A percentile compares a stretch with the other conserved stretches of the same genome.
Evolutionary conservation across 1,284 basidiomycete species (phyloP).

Genomic region (Garcileccinum viscosum): DNA sequence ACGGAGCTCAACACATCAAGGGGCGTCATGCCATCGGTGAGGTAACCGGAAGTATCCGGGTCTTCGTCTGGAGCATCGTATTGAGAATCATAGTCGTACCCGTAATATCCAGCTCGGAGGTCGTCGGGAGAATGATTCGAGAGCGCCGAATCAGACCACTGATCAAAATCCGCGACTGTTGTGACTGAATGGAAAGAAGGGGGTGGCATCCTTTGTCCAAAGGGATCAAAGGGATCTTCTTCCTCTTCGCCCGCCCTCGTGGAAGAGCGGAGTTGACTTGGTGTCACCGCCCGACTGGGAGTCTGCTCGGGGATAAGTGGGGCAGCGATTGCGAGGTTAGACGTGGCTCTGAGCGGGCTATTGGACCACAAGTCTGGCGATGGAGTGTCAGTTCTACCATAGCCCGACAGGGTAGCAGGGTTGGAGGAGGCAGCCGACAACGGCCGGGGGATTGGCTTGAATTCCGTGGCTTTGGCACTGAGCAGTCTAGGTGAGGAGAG

Average conservation of each 20-base stretch:
- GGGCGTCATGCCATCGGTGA: slow-evolving; percentile 93
- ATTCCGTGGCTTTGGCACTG: slow-evolving; percentile 72
- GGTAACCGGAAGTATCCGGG: slow-evolving; percentile 53
- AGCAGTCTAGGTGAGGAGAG: slow-evolving; percentile 66
- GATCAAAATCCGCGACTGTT: slow-evolving; percentile 66
- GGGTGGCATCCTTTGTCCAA: slow-evolving; percentile 54
- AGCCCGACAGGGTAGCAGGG: slow-evolving; percentile 58
- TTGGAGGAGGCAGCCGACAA: slow-evolving; percentile 75
- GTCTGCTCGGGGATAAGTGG: slow-evolving; percentile 81
- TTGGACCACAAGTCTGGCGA: slow-evolving; percentile 85
- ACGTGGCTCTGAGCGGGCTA: slow-evolving; percentile 72
- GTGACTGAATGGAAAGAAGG: slow-evolving; percentile 68
- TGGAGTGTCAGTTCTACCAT: slow-evolving; percentile 70
- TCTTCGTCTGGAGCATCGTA: slow-evolving; percentile 54
- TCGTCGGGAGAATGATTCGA: slow-evolving; percentile 53
- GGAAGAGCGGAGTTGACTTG: slow-evolving; percentile 64
- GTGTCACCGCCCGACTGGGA: slow-evolving; percentile 49
- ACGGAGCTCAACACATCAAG: slow-evolving; percentile 95
- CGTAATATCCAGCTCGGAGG: slow-evolving; percentile 41
- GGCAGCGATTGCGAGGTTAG: slow-evolving; percentile 88
- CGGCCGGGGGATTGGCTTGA: slow-evolving; percentile 74
- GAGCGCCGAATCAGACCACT: slow-evolving; percentile 59
- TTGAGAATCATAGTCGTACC: slow-evolving; percentile 44
- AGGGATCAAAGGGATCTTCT: slow-evolving; percentile 80
- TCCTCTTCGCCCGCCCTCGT: slow-evolving; percentile 62